Percentiles rank a stretch among this genome's conserved stretches.
These are phyloP conservation scores for Drechmeria coniospora DNA, from an alignment of 2,329 filamentous ascomycete genomes.

Conservation along the genomic window DNA sequence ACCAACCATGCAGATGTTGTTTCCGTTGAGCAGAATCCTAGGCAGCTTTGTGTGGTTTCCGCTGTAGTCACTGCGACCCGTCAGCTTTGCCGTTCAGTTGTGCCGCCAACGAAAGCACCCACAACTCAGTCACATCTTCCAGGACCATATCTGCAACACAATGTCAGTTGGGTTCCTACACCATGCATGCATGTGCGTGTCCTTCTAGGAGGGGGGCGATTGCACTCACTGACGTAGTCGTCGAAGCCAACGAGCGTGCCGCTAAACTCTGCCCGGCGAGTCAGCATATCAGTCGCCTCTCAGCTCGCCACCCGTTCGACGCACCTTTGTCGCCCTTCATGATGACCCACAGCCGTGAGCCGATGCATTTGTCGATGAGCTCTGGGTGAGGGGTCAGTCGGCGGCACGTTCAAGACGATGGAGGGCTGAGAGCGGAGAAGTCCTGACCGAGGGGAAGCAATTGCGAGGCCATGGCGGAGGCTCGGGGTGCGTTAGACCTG, in stretches of 20 bases:
- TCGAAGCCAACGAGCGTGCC: slow-evolving; percentile 92
- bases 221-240: slow-evolving; percentile 93
- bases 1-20: slow-evolving; percentile 97
- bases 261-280: slow-evolving; percentile 59
- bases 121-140: slow-evolving; percentile 96
- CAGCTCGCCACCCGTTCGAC: background rate
- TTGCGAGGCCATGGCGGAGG: slow-evolving; percentile 49
- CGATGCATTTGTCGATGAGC: slow-evolving; percentile 97
- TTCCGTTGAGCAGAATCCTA: slow-evolving; percentile 92
- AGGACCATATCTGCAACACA: slow-evolving; percentile 74
- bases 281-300: slow-evolving; percentile 4
- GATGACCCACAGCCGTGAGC: slow-evolving; percentile 93
- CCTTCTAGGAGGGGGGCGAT: background rate
- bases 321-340: slow-evolving; percentile 98
- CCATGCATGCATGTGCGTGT: too few relatives aligned
- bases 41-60: slow-evolving; percentile 77
- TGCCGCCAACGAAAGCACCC: slow-evolving; percentile 16
- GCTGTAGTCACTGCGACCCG: slow-evolving; percentile 62
- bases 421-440: slow-evolving; percentile 1
- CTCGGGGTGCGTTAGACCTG: slow-evolving; percentile 1
- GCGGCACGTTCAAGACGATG: background rate
- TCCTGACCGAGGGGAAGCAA: slow-evolving; percentile 52
- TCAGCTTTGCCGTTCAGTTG: slow-evolving; percentile 7
- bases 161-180: too few relatives aligned
- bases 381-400: slow-evolving; percentile 35